These are phyloP conservation scores for Dalechampia spathulata DNA, from an alignment of 441 rosid species.

Conservation along the genomic window DNA sequence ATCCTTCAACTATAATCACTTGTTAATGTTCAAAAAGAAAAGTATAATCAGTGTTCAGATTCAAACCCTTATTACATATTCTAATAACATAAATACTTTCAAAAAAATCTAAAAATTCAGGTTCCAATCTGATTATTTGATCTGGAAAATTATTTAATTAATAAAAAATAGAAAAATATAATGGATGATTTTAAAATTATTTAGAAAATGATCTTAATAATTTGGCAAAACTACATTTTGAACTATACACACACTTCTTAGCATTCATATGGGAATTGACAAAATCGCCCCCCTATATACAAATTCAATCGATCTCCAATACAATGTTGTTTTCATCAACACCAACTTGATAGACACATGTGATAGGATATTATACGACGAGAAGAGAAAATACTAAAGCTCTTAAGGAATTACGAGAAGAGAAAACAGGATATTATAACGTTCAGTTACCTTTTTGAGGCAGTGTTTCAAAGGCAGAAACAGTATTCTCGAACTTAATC, in stretches of 20 bases:
- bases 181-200: too few species aligned
- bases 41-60: too few species aligned
- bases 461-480: constrained; percentile 94
- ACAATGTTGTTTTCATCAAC: too few species aligned
- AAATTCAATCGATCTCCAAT: neutral
- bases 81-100: too few species aligned
- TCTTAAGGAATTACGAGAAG: neutral
- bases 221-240: neutral
- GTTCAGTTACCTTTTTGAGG: constrained; percentile 80
- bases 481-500: constrained; percentile 90
- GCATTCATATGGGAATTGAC: neutral
- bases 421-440: too few species aligned
- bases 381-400: constrained; percentile 1
- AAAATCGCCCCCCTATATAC: neutral
- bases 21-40: too few species aligned
- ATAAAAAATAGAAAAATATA: neutral
- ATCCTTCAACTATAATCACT: too few species aligned
- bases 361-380: neutral
- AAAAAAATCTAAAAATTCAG: neutral
- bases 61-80: too few species aligned
- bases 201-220: too few species aligned
- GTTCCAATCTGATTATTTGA: too few species aligned
- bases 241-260: neutral
- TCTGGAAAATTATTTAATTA: too few species aligned
- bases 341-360: neutral